These are phyloP conservation scores for Protostelium mycophagum DNA, from an alignment of 78 protist species.

Conservation along the genomic window DNA sequence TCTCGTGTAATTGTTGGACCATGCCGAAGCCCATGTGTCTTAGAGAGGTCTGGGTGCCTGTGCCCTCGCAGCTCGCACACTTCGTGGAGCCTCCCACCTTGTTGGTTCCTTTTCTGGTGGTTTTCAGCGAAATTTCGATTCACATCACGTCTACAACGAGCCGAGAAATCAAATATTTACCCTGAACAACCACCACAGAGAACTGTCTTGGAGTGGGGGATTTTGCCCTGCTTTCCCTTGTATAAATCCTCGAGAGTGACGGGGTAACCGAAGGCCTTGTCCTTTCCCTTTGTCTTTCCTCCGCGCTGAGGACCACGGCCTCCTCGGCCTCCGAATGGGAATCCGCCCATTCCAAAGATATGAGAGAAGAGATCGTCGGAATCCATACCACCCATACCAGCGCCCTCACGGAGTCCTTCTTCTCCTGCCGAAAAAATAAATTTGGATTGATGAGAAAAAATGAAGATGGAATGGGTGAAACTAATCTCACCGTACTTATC, in stretches of 20 bases:
- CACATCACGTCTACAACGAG: not conserved
- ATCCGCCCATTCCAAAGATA: slow-evolving; percentile 87
- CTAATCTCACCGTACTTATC: slow-evolving; percentile 91
- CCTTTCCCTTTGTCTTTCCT: slow-evolving; percentile 46
- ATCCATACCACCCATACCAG: slow-evolving; percentile 34
- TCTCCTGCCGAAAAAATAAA: no score
- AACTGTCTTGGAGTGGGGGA: slow-evolving; percentile 71
- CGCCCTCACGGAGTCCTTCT: slow-evolving; percentile 83
- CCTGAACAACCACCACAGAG: slow-evolving; percentile 86
- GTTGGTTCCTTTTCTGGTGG: slow-evolving; percentile 33
- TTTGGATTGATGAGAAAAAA: no score
- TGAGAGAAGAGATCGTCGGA: slow-evolving; percentile 67
- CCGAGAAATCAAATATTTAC: not conserved
- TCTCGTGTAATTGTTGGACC: slow-evolving; percentile 76
- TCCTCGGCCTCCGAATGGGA: slow-evolving; percentile 13
- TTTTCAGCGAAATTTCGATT: no score
- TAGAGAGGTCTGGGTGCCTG: slow-evolving; percentile 59
- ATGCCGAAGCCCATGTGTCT: slow-evolving; percentile 90
- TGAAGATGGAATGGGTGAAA: not conserved
- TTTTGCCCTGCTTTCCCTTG: slow-evolving; percentile 86
- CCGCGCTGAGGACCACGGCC: slow-evolving; percentile 26
- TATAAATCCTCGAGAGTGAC: slow-evolving; percentile 92
- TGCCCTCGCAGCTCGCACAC: slow-evolving; percentile 86
- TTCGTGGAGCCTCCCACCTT: slow-evolving; percentile 37
- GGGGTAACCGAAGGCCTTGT: slow-evolving; percentile 31